Percentiles rank a stretch among this genome's conserved stretches.
Conservation (phyloP, 2,329 filamentous ascomycete species). For the Daldinia sp. region DNA sequence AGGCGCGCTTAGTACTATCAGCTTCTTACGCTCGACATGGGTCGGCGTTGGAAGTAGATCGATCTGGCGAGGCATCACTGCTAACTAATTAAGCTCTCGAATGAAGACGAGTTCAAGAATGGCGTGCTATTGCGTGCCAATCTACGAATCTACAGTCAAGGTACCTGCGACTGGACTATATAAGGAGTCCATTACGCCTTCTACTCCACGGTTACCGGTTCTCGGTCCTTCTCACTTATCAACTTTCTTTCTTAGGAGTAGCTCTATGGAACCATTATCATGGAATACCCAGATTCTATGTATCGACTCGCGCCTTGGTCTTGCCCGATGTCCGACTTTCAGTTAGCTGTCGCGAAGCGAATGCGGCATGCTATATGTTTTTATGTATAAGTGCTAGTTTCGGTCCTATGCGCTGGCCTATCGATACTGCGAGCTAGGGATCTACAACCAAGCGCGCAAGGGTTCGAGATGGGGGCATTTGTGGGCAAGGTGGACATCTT, state of each 20-base stretch:
- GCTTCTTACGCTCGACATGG: conserved; percentile 45
- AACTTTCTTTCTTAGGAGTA: not conserved
- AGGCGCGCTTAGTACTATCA: conserved; percentile 51
- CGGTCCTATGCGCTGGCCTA: not conserved
- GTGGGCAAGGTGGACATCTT: not conserved
- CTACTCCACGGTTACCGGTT: conserved; percentile 13
- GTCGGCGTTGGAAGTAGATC: conserved; percentile 47
- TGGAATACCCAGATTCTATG: not conserved
- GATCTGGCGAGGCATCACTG: conserved; percentile 48
- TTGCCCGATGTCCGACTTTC: conserved; percentile 16
- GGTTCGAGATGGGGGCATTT: conserved; percentile 3
- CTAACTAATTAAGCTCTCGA: conserved; percentile 14
- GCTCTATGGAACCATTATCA: not conserved
- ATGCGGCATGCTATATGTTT: not conserved
- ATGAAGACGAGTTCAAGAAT: conserved; percentile 17
- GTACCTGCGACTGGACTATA: conserved; percentile 16
- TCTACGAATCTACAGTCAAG: not conserved
- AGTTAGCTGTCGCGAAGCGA: not conserved
- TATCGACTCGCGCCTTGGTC: conserved; percentile 7
- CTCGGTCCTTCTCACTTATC: conserved; percentile 14
- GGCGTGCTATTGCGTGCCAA: conserved; percentile 34
- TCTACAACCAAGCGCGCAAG: not conserved
- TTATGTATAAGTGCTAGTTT: not conserved
- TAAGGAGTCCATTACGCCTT: conserved; percentile 11
- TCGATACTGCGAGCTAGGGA: not conserved